These are phyloP conservation scores for Russula dissimulans DNA, from an alignment of 768 basidiomycete genomes.

Conservation along the genomic window DNA sequence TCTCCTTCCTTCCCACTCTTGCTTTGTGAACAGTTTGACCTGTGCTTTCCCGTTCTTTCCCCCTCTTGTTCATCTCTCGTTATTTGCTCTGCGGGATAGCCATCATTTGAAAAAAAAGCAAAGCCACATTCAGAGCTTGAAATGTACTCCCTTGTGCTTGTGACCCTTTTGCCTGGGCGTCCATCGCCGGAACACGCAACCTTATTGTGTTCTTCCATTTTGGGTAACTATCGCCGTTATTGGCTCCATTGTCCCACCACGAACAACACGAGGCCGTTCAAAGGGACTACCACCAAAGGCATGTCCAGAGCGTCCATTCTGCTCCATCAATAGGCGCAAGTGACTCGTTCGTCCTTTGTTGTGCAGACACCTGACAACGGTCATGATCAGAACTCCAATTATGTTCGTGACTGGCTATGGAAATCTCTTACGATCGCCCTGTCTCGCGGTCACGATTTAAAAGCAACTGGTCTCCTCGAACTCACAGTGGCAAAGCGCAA, in stretches of 20 bases:
- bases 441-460: not conserved
- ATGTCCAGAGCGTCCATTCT: not conserved
- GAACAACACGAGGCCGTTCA: not conserved
- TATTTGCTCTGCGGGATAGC: slow-evolving; percentile 3
- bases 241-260: not conserved
- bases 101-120: slow-evolving; percentile 5
- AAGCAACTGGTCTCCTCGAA: not conserved
- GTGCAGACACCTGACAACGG: not conserved
- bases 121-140: slow-evolving; percentile 1
- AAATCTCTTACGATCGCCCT: not conserved
- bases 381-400: not conserved
- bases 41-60: slow-evolving; percentile 7
- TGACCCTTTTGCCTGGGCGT: not conserved
- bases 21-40: slow-evolving; percentile 6
- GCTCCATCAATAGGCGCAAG: not conserved
- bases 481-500: not conserved
- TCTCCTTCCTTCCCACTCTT: not conserved
- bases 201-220: slow-evolving; percentile 14
- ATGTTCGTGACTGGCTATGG: not conserved
- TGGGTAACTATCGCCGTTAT: not conserved
- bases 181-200: not conserved
- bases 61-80: not conserved
- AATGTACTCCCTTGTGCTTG: not conserved
- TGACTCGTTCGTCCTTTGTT: slow-evolving; percentile 10
- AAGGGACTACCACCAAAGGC: slow-evolving; percentile 13